Percentiles rank a stretch among this genome's conserved stretches.
Evolutionary conservation across 1,284 basidiomycete species (phyloP).

Genomic region (Salmacisia buchloeana): DNA sequence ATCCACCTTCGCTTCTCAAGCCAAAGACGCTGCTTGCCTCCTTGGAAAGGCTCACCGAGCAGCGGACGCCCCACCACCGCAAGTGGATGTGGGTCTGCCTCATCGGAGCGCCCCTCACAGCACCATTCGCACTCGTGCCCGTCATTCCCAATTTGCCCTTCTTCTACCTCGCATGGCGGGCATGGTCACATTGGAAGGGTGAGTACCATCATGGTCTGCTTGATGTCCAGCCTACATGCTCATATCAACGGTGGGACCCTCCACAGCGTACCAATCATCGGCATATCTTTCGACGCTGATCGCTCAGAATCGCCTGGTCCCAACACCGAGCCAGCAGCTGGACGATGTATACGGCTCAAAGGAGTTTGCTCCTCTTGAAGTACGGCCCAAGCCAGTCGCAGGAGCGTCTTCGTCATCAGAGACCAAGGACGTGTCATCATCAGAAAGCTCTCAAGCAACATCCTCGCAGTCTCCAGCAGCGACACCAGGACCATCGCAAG

Average conservation of each 20-base stretch:
- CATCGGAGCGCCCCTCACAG: slow-evolving; percentile 40
- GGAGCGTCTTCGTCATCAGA: neutral
- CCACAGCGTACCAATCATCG: slow-evolving; percentile 37
- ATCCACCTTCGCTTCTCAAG: slow-evolving; percentile 28
- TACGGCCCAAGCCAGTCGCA: slow-evolving; percentile 1
- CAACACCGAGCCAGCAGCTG: slow-evolving; percentile 29
- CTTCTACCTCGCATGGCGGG: slow-evolving; percentile 48
- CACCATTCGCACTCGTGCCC: slow-evolving; percentile 44
- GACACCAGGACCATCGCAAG: neutral
- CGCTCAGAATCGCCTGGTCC: slow-evolving; percentile 24
- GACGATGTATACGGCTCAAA: slow-evolving; percentile 18
- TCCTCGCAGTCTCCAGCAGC: neutral
- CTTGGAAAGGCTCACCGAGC: slow-evolving; percentile 26
- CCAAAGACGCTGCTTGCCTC: slow-evolving; percentile 24
- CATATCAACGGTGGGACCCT: neutral
- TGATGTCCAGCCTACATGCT: neutral
- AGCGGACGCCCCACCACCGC: slow-evolving; percentile 37
- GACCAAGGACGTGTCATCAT: neutral
- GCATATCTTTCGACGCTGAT: slow-evolving; percentile 30
- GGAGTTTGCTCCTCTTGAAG: neutral
- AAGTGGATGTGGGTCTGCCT: slow-evolving; percentile 33
- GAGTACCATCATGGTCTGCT: slow-evolving; percentile 11
- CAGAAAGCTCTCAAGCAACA: neutral
- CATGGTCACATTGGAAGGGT: slow-evolving; percentile 45
- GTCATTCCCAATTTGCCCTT: slow-evolving; percentile 47